Evolutionary conservation across 2,329 filamentous ascomycete species (phyloP).

Genomic region (Epichloe hybrida): DNA sequence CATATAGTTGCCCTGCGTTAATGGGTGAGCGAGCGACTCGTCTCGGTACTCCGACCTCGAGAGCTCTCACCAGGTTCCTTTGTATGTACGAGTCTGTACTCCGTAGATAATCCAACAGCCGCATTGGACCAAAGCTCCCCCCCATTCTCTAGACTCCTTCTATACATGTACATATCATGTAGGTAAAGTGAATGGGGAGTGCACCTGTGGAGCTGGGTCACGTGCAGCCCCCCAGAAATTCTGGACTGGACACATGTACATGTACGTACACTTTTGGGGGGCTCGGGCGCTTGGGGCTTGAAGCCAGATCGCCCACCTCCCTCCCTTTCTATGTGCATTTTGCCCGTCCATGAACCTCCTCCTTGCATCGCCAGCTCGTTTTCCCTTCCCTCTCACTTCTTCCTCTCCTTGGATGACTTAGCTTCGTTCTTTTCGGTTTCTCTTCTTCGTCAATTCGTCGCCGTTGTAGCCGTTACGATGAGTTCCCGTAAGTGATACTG

Average conservation of each 20-base stretch:
- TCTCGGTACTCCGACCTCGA: too few relatives aligned
- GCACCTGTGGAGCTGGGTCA: conserved; percentile 13
- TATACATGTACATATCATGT: too few relatives aligned
- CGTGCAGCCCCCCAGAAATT: conserved; percentile 22
- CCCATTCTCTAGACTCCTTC: too few relatives aligned
- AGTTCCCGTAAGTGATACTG: conserved; percentile 38
- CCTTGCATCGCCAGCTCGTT: conserved; percentile 20
- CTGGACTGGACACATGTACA: conserved; percentile 22
- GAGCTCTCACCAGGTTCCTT: too few relatives aligned
- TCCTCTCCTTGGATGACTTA: conserved; percentile 26
- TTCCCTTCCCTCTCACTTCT: conserved; percentile 18
- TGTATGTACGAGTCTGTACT: too few relatives aligned
- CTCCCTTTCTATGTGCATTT: conserved; percentile 19
- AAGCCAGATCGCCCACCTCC: conserved; percentile 29
- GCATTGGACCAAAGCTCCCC: too few relatives aligned
- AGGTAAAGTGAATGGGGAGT: too few relatives aligned
- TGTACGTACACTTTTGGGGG: conserved; percentile 23
- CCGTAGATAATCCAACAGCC: too few relatives aligned
- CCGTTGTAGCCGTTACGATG: conserved; percentile 30
- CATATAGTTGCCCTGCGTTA: too few relatives aligned
- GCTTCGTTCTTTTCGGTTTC: conserved; percentile 24
- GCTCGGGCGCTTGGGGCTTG: conserved; percentile 9
- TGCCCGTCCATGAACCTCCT: conserved; percentile 16
- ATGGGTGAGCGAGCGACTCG: too few relatives aligned
- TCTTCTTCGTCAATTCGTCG: conserved; percentile 5